Percentiles rank a stretch among this genome's conserved stretches.
These are phyloP conservation scores for Cyphellophora attinorum DNA, from an alignment of 2,329 filamentous ascomycete species.

Conservation along the genomic window DNA sequence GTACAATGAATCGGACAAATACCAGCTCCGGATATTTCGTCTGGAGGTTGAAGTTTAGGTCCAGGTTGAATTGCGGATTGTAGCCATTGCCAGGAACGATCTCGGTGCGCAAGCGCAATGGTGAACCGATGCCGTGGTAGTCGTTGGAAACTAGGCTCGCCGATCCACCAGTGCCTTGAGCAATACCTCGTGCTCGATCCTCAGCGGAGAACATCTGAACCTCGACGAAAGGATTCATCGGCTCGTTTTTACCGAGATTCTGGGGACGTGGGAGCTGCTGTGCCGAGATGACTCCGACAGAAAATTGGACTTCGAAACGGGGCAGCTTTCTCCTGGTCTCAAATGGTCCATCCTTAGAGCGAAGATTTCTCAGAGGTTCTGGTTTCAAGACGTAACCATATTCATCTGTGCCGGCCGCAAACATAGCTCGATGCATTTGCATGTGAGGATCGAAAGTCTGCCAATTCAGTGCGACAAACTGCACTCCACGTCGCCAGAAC, in stretches of 20 bases:
- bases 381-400: conserved; percentile 94
- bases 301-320: conserved; percentile 60
- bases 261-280: conserved; percentile 84
- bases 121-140: conserved; percentile 58
- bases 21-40: conserved; percentile 93
- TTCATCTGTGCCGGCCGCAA: conserved; percentile 74
- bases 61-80: conserved; percentile 77
- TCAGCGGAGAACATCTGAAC: conserved; percentile 92
- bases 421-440: conserved; percentile 97
- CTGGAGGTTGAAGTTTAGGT: conserved; percentile 69
- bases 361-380: conserved; percentile 56
- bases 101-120: conserved; percentile 68
- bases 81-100: conserved; percentile 84
- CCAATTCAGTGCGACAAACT: conserved; percentile 98
- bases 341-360: conserved; percentile 18
- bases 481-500: conserved; percentile 90
- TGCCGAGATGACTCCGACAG: conserved; percentile 81
- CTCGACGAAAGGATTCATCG: conserved; percentile 87
- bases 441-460: conserved; percentile 94
- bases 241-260: conserved; percentile 60
- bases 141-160: conserved; percentile 56
- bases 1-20: conserved; percentile 87
- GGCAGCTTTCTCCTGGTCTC: conserved; percentile 23
- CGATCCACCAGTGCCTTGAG: conserved; percentile 56
- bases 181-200: conserved; percentile 70